Conservation (phyloP, 2,329 filamentous ascomycete species). For the Aspergillus hiratsukae region DNA sequence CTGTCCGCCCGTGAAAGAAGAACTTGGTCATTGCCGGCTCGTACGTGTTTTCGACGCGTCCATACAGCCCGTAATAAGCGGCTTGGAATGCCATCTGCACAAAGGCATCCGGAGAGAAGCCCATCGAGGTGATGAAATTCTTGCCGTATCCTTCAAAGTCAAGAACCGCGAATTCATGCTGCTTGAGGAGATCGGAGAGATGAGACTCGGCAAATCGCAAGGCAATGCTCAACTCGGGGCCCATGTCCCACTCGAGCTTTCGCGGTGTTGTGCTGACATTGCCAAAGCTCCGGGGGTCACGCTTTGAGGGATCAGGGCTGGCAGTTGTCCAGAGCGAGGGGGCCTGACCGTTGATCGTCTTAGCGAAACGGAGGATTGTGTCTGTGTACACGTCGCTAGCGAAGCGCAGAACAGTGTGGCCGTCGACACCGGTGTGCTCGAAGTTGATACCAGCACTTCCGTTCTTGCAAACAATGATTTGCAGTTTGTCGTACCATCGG, state of each 20-base stretch:
- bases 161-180: constrained; percentile 91
- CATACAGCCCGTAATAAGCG: constrained; percentile 95
- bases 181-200: constrained; percentile 87
- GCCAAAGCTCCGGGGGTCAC: constrained; percentile 85
- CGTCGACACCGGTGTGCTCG: constrained; percentile 96
- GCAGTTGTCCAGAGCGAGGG: constrained; percentile 86
- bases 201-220: constrained; percentile 93
- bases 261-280: constrained; percentile 91
- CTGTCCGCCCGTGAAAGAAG: constrained; percentile 88
- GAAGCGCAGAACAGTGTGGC: constrained; percentile 92
- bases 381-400: constrained; percentile 96
- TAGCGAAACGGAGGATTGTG: constrained; percentile 91
- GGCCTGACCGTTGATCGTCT: constrained; percentile 90
- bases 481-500: constrained; percentile 97
- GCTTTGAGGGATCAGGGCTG: constrained; percentile 87
- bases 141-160: constrained; percentile 90
- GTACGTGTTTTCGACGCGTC: constrained; percentile 89
- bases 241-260: constrained; percentile 97
- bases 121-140: constrained; percentile 96
- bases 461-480: constrained; percentile 99
- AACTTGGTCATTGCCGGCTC: constrained; percentile 98
- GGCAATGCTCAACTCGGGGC: constrained; percentile 83
- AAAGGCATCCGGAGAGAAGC: constrained; percentile 94
- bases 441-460: constrained; percentile 98
- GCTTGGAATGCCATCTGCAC: constrained; percentile 99